These are phyloP conservation scores for Blechomonas ayalai DNA, from an alignment of 208 protist species.

Conservation along the genomic window DNA sequence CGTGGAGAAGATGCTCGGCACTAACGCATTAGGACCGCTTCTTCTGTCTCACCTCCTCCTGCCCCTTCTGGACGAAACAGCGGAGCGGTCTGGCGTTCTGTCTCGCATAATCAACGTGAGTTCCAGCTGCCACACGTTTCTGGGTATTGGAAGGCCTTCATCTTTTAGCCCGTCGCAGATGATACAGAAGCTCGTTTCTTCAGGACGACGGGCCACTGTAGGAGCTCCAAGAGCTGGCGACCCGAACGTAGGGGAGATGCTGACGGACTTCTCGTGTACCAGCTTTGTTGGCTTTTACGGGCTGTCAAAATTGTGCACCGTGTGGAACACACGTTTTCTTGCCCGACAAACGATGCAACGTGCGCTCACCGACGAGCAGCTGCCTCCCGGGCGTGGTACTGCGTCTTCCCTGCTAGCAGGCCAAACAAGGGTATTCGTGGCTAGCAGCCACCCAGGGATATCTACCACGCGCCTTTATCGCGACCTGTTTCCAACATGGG, in stretches of 20 bases:
- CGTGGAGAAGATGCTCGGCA: slow-evolving; percentile 72
- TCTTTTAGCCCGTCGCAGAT: slow-evolving; percentile 3
- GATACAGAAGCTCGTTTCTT: not conserved
- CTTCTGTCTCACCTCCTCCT: slow-evolving; percentile 71
- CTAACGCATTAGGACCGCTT: slow-evolving; percentile 74
- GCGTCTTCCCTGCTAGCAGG: not conserved
- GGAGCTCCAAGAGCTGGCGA: not conserved
- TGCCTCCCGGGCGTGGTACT: not conserved
- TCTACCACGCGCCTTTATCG: slow-evolving; percentile 77
- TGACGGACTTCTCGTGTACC: slow-evolving; percentile 32
- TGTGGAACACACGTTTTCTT: slow-evolving; percentile 77
- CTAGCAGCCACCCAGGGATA: slow-evolving; percentile 74
- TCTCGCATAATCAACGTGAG: slow-evolving; percentile 82
- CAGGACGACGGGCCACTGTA: not conserved
- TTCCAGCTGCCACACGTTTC: slow-evolving; percentile 82
- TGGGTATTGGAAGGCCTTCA: slow-evolving; percentile 22
- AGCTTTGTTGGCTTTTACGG: slow-evolving; percentile 86
- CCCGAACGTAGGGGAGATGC: slow-evolving; percentile 10
- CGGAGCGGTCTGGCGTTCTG: slow-evolving; percentile 33
- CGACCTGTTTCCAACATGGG: slow-evolving; percentile 53
- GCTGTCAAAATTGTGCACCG: slow-evolving; percentile 75
- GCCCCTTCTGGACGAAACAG: slow-evolving; percentile 53
- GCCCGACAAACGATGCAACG: slow-evolving; percentile 16
- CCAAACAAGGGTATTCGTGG: slow-evolving; percentile 54
- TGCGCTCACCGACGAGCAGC: not conserved